Conservation (phyloP, 148 eudicot genomes). For the Spergularia bocconei region DNA sequence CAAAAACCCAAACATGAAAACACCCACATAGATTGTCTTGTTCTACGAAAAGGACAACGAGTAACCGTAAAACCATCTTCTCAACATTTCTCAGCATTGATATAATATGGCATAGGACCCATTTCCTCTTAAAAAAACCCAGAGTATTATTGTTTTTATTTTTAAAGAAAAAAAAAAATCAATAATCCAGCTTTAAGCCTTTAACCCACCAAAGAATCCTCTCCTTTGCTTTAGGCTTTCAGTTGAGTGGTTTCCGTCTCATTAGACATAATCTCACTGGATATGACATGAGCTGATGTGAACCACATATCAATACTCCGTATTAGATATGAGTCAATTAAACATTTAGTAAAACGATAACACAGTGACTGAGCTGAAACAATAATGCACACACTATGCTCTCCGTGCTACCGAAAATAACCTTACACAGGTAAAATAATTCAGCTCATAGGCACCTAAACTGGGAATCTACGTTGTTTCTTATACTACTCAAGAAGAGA, state of each 20-base stretch:
- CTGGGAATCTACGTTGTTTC: too few species aligned
- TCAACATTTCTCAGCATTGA: constrained; percentile 19
- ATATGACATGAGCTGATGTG: constrained; percentile 15
- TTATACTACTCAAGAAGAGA: too few species aligned
- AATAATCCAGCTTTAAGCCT: constrained; percentile 9
- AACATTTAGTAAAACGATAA: background rate
- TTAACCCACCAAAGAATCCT: constrained; percentile 1
- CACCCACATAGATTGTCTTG: constrained; percentile 29
- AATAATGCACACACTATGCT: constrained; percentile 13
- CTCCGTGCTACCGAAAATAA: background rate
- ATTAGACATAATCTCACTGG: constrained; percentile 13
- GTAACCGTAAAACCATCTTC: constrained; percentile 18
- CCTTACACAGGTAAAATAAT: background rate
- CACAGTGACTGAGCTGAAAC: constrained; percentile 8
- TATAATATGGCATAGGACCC: constrained; percentile 19
- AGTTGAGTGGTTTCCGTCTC: constrained; percentile 25
- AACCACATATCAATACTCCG: constrained; percentile 9
- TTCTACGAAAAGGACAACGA: constrained; percentile 17
- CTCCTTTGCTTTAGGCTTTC: constrained; percentile 5
- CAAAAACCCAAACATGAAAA: constrained; percentile 28
- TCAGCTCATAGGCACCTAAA: background rate
- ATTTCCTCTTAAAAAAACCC: constrained; percentile 13
- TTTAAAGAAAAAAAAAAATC: background rate
- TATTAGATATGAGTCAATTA: background rate
- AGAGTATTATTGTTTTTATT: background rate